Base-by-base conservation (phyloP, 2,329 filamentous ascomycete genomes). In the Colletotrichum siamense region DNA sequence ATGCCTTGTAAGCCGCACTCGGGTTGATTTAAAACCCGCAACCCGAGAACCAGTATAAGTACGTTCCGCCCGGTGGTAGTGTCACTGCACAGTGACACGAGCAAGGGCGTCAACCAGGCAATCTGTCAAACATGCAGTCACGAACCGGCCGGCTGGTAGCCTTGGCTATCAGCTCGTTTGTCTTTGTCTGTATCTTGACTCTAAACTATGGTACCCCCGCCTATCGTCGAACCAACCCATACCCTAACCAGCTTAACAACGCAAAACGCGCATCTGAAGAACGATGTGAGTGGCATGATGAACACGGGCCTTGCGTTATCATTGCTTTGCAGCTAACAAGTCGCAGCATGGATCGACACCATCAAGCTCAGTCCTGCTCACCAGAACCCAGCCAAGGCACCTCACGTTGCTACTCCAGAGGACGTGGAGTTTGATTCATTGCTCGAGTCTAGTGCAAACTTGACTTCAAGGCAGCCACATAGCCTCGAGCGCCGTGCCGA, bases 241-340 rank as follows among this genome's bases (percentile, higher is more conserved):
- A 44, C 39, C 5, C 1, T 3, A 0, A n/a, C 39, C 18, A 6
- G 39, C 39, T 44, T 44, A 6, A 44, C 39, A 44, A 44, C 18
- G 39, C 8, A 10, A 44, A 44, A 44, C 39, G 39, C 39, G 39
- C 18, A 44, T 44, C 39, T 44, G 39, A 44, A 44, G 39, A 44
- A 44, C 5, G 16, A 10, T 44, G 39, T 44, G 18, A 44, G 39
- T 44, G 39, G 39, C 39, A 44, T 44, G 39, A 44, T 3, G 2
- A n/a, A 44, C 2, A n/a, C 2, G 5, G 5, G 5, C 8, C 18
- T 10, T n/a, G 8, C 5, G 8, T n/a, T n/a, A 6, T 10, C 8
- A n/a, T 44, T 44, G 5, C 18, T 18, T 44, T 9, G 39, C 9
- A 44, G 8, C 39, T 44, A 10, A 44, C 18, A 44, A 44, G 0